Base-by-base conservation (phyloP, 306 rosid genomes). In the Lagenaria siceraria region DNA sequence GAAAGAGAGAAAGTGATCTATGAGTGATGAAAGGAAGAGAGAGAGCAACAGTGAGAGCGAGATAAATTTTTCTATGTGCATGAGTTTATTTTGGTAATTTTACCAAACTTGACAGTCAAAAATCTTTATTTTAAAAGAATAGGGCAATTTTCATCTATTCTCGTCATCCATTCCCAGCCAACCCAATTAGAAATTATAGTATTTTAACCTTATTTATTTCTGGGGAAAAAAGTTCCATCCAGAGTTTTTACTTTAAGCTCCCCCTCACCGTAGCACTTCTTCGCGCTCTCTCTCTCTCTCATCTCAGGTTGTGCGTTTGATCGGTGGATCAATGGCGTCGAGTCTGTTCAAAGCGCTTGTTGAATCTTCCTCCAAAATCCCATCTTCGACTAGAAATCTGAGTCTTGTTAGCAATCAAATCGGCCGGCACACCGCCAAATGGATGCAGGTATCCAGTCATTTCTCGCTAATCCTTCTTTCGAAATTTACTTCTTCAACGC, bases 351-450 rank as follows among this genome's bases (percentile, higher is more conserved):
- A 85, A 84, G 81, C 76, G 42, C 85, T 95, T 62, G 69, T 88
- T n/a, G 83, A 58, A 81, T 82, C 92, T 48, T 81, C 89, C 51
- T 81, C 87, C 29, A 84, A 79, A 49, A 27, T 81, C 65, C 83
- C 90, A 15, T 82, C 79, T 36, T 25, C 76, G 31, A 59, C 86
- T 18, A 85, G 96, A 75, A 88, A 78, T 46, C 73, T 94, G 83
- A 74, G 95, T 86, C 85, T 87, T 24, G 85, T 87, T 24, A 33
- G 81, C 82, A n/a, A 65, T 36, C 90, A 87, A 90, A 42, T 90
- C 86, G 12, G 95, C 83, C 60, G 83, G 49, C 96, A 92, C 86
- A 92, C 97, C 21, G 85, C 93, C 82, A 89, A 92, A 58, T 92
- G 96, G 97, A 89, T 92, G 97, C 97, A 91, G 96, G 97, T 88